phyloP scores from a whole-genome alignment of 2,329 filamentous ascomycete genomes.

The Escovopsis sp. region DNA sequence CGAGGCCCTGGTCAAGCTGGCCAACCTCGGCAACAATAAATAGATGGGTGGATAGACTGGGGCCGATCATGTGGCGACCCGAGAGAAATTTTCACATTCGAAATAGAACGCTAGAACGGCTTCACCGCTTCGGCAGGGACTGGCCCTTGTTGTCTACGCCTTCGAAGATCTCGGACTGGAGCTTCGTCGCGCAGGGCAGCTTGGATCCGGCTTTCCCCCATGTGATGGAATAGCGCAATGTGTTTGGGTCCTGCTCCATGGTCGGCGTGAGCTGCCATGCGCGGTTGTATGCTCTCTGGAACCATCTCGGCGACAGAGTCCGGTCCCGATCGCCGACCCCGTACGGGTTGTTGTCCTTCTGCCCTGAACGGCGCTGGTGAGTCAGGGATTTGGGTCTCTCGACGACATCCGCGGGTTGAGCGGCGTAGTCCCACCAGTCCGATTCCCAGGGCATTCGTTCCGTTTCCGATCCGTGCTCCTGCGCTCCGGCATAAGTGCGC shows the following conservation, averaged over 20 bases:
- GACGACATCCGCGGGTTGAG: constrained; percentile 21
- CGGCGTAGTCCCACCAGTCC: constrained; percentile 31
- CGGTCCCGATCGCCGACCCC: constrained; percentile 17
- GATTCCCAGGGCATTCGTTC: constrained; percentile 23
- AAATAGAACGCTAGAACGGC: not conserved
- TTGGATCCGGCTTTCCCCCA: constrained; percentile 29
- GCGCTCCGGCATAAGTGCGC: constrained; percentile 7
- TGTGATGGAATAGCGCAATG: constrained; percentile 20
- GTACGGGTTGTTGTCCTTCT: constrained; percentile 23
- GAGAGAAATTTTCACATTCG: not conserved
- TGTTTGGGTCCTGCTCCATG: constrained; percentile 21
- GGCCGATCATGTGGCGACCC: not conserved
- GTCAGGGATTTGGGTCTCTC: constrained; percentile 23
- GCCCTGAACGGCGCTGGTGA: constrained; percentile 20
- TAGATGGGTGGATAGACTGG: not conserved
- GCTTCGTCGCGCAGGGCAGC: constrained; percentile 16
- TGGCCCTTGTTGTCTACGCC: constrained; percentile 23
- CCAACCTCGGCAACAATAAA: constrained; percentile 24
- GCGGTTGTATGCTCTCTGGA: constrained; percentile 32
- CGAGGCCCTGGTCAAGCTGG: constrained; percentile 47
- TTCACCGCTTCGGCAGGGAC: not conserved
- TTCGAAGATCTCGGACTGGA: constrained; percentile 33
- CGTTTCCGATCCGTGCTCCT: not conserved
- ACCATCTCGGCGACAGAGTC: constrained; percentile 24
- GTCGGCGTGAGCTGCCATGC: constrained; percentile 31